A percentile compares a stretch with the other conserved stretches of the same genome.
phyloP scores from a whole-genome alignment of 139 green algal species.

The Chlamydomonas sp. region DNA sequence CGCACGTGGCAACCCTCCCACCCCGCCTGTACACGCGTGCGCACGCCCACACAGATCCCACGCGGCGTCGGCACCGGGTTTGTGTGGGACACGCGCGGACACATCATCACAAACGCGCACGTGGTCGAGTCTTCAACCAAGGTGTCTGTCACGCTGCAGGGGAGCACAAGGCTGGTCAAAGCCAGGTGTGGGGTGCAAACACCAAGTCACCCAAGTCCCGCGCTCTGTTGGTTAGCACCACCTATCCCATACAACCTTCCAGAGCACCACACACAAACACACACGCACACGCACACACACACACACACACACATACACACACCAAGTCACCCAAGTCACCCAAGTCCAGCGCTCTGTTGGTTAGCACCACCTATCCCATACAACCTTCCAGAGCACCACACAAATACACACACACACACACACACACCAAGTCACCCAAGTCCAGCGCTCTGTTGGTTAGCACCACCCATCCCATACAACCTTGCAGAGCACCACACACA shows the following conservation, averaged over 20 bases:
- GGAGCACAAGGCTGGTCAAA: not conserved
- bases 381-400: no score
- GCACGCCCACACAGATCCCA: constrained; percentile 14
- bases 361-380: no score
- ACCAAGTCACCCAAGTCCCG: no score
- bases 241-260: no score
- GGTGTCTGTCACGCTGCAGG: not conserved
- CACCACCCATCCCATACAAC: no score
- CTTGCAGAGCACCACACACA: no score
- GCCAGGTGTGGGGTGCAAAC: constrained; percentile 1
- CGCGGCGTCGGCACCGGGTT: constrained; percentile 43
- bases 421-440: no score
- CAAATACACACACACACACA: no score
- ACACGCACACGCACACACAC: not conserved
- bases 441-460: no score
- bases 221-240: not conserved
- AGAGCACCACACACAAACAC: not conserved
- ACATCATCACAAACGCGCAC: constrained; percentile 65
- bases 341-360: no score
- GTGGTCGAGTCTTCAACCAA: constrained; percentile 12
- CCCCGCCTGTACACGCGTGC: not conserved
- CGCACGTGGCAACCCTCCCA: not conserved
- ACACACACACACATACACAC: no score
- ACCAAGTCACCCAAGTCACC: no score
- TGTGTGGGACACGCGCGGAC: constrained; percentile 56